A percentile compares a stretch with the other conserved stretches of the same genome.
phyloP scores from a whole-genome alignment of 2,329 filamentous ascomycete genomes.

The Fusarium sp. region DNA sequence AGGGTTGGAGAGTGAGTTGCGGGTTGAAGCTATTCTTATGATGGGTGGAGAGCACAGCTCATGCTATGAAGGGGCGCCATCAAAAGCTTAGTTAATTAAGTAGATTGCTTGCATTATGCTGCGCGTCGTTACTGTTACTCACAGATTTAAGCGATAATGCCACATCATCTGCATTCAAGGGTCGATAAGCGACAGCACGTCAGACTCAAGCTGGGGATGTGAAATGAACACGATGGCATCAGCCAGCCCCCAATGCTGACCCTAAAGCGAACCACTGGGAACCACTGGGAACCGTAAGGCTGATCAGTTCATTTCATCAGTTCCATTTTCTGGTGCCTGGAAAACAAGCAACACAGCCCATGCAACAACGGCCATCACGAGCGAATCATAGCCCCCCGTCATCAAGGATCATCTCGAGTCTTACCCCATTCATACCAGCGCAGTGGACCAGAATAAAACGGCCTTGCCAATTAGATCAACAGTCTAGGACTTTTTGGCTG shows the following conservation, averaged over 20 bases:
- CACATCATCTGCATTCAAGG: background rate
- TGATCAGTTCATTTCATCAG: conserved; percentile 20
- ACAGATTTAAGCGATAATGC: background rate
- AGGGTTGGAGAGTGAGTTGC: background rate
- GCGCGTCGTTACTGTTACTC: background rate
- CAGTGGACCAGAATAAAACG: conserved; percentile 17
- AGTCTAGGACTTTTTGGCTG: conserved; percentile 7
- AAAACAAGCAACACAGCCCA: conserved; percentile 40
- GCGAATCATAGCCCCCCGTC: conserved; percentile 34
- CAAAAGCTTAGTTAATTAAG: accelerated
- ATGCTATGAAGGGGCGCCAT: background rate
- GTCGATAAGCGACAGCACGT: background rate
- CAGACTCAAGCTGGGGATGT: background rate
- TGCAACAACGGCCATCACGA: conserved; percentile 46
- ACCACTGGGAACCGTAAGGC: conserved; percentile 31
- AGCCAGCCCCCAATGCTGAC: background rate
- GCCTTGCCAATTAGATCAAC: conserved; percentile 12
- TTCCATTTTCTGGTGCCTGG: conserved; percentile 37
- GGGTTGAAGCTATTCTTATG: accelerated
- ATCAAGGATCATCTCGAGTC: conserved; percentile 16
- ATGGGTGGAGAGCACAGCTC: accelerated
- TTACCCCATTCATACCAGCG: conserved; percentile 13
- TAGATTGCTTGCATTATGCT: background rate
- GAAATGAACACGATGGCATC: background rate
- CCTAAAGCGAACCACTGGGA: background rate